Evolutionary conservation across 164 flowering plant genomes (phyloP).

Genomic region (Annona squamosa): DNA sequence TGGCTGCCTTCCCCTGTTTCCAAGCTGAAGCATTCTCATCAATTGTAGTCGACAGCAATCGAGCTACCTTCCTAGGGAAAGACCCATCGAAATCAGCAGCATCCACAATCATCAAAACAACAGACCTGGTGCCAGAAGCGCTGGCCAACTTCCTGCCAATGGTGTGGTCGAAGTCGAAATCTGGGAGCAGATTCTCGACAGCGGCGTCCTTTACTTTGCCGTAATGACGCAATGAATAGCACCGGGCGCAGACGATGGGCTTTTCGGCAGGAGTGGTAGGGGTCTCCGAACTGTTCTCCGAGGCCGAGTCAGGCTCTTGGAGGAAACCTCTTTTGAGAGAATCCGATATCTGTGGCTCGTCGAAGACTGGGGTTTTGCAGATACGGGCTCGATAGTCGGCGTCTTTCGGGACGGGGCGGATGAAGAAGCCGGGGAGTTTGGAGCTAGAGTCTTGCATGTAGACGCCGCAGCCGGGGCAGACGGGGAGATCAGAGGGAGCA

Average conservation of each 20-base stretch:
- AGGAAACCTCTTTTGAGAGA: conserved; percentile 55
- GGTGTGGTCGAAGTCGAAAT: conserved; percentile 90
- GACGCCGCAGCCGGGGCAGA: conserved; percentile 93
- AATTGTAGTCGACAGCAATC: conserved; percentile 50
- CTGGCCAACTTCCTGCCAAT: conserved; percentile 63
- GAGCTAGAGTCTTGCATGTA: conserved; percentile 65
- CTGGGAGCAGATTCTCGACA: conserved; percentile 84
- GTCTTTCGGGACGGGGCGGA: conserved; percentile 39
- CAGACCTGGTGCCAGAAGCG: conserved; percentile 46
- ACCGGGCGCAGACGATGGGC: conserved; percentile 79
- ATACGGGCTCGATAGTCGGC: conserved; percentile 26
- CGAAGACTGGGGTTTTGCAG: conserved; percentile 31
- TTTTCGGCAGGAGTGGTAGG: conserved; percentile 9
- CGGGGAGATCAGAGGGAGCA: conserved; percentile 18
- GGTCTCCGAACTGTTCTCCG: neutral
- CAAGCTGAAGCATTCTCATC: conserved; percentile 68
- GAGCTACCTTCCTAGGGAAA: conserved; percentile 68
- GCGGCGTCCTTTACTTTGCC: conserved; percentile 71
- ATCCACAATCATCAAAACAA: conserved; percentile 85
- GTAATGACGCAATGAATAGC: conserved; percentile 76
- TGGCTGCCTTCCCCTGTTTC: conserved; percentile 84
- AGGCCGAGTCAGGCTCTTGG: conserved; percentile 11
- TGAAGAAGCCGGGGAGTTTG: conserved; percentile 70
- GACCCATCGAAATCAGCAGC: conserved; percentile 91
- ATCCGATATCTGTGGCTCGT: conserved; percentile 52